Evolutionary conservation across 78 protist species (phyloP).

Genomic region (Dictyostelium firmibasis): DNA sequence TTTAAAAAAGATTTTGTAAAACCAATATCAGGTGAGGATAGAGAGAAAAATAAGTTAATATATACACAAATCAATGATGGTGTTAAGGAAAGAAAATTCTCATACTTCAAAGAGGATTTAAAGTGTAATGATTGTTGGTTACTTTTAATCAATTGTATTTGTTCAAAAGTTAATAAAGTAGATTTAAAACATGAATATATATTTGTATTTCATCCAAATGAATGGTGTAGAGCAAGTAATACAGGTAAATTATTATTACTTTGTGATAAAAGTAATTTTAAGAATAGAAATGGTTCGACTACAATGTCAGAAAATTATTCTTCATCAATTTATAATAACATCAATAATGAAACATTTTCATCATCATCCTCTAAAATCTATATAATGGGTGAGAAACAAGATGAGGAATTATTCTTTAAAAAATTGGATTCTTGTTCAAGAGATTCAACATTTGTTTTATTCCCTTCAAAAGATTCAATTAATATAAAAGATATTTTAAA

Average conservation of each 20-base stretch:
- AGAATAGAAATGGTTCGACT: background rate
- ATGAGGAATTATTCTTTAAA: slow-evolving; percentile 11
- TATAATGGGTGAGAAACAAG: slow-evolving; percentile 10
- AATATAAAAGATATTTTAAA: slow-evolving; percentile 27
- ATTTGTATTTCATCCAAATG: slow-evolving; percentile 47
- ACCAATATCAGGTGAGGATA: background rate
- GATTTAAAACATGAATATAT: slow-evolving; percentile 49
- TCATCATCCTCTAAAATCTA: slow-evolving; percentile 3
- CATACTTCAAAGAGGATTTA: background rate
- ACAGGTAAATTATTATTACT: slow-evolving; percentile 31
- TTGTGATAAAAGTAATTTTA: background rate
- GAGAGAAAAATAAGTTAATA: background rate
- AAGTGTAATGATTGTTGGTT: slow-evolving; percentile 62
- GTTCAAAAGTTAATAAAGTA: background rate
- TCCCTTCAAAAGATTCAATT: slow-evolving; percentile 31
- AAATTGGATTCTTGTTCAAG: background rate
- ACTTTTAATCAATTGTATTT: slow-evolving; percentile 7
- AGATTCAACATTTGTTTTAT: slow-evolving; percentile 37
- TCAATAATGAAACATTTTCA: background rate
- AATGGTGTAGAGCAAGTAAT: slow-evolving; percentile 52
- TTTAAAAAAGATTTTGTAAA: background rate
- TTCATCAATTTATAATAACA: background rate
- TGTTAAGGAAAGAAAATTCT: background rate
- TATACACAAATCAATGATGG: background rate
- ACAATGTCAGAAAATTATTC: background rate